Percentiles rank a stretch among this genome's conserved stretches.
phyloP scores from a whole-genome alignment of 495 filamentous ascomycete genomes.

The Symbiotaphrina buchneri region DNA sequence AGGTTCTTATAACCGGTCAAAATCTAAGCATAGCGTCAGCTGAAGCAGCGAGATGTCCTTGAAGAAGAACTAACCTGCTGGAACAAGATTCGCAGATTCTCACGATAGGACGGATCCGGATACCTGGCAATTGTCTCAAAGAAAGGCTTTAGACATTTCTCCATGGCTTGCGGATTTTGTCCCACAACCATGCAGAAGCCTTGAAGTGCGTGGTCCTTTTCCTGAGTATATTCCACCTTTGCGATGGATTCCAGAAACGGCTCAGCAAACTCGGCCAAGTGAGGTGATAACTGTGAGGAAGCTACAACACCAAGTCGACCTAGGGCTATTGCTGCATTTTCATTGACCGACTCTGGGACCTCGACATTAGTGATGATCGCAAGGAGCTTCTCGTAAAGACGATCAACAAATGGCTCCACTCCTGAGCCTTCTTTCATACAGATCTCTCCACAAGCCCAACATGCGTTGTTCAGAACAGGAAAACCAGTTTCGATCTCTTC shows the following conservation, averaged over 20 bases:
- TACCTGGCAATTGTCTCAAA: conserved; percentile 70
- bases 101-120: conserved; percentile 23
- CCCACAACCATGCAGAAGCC: conserved; percentile 74
- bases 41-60: conserved; percentile 1
- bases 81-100: conserved; percentile 25
- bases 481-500: conserved; percentile 60
- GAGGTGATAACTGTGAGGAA: conserved; percentile 52
- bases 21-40: conserved; percentile 25
- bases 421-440: conserved; percentile 50
- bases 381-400: conserved; percentile 50
- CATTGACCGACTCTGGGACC: conserved; percentile 76
- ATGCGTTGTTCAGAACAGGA: conserved; percentile 91
- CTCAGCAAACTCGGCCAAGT: conserved; percentile 57
- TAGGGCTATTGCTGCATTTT: conserved; percentile 87
- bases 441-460: conserved; percentile 93
- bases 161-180: conserved; percentile 80
- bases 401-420: conserved; percentile 56
- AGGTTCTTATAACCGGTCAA: conserved; percentile 63
- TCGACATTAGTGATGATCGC: conserved; percentile 62
- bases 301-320: conserved; percentile 76
- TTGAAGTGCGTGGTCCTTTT: conserved; percentile 83
- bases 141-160: conserved; percentile 57
- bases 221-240: conserved; percentile 71
- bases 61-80: conserved; percentile 22
- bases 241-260: conserved; percentile 64